phyloP scores from a whole-genome alignment of 495 filamentous ascomycete species.

The Daldinia concentrica region DNA sequence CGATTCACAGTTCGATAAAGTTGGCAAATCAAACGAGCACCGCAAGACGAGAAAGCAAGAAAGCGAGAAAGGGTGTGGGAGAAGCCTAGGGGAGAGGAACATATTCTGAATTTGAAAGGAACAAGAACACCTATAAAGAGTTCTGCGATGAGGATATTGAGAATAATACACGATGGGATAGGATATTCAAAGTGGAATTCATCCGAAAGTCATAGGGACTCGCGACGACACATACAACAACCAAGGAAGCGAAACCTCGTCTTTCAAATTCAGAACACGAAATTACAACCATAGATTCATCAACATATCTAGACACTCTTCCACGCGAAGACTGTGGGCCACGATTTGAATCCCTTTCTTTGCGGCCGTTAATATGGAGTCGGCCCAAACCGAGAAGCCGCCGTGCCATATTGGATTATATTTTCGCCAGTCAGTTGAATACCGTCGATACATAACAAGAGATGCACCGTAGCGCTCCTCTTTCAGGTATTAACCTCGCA shows the following conservation, averaged over 20 bases:
- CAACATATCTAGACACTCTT: background rate
- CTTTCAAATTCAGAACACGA: background rate
- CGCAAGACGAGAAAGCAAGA: background rate
- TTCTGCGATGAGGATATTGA: background rate
- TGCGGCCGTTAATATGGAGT: slow-evolving; percentile 5
- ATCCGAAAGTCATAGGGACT: background rate
- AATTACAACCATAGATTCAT: slow-evolving; percentile 1
- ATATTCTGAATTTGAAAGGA: slow-evolving; percentile 1
- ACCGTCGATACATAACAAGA: slow-evolving; percentile 13
- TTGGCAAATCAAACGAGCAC: background rate
- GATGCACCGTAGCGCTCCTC: slow-evolving; percentile 21
- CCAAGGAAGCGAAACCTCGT: background rate
- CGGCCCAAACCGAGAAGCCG: slow-evolving; percentile 10
- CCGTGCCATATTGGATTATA: slow-evolving; percentile 33
- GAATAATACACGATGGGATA: slow-evolving; percentile 11
- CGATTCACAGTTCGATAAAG: background rate
- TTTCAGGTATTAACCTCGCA: slow-evolving; percentile 13
- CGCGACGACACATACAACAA: background rate
- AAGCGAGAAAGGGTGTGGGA: no score
- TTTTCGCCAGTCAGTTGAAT: slow-evolving; percentile 31
- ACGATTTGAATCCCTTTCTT: slow-evolving; percentile 1
- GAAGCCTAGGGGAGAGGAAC: background rate
- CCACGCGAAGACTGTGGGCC: background rate
- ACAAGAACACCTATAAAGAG: background rate
- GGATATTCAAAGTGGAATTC: background rate